phyloP scores from a whole-genome alignment of 208 protist genomes.

The Wallacemonas rigidus region DNA sequence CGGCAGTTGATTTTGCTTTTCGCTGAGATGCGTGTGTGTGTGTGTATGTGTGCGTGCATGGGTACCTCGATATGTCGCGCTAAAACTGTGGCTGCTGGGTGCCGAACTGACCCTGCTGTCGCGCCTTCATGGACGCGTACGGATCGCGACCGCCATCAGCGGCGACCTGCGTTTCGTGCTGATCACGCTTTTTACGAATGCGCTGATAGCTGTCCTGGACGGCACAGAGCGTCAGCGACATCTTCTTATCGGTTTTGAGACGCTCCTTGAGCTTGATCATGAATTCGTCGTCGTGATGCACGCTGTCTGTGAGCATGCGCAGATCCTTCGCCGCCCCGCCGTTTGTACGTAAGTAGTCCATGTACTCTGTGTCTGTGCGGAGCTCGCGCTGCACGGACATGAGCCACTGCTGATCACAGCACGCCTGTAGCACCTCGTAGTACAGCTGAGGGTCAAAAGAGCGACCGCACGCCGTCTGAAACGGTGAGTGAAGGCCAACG shows the following conservation, averaged over 20 bases:
- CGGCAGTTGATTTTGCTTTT: too few relatives aligned
- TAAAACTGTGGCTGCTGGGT: constrained; percentile 61
- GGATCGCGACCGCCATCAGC: constrained; percentile 78
- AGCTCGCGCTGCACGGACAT: constrained; percentile 82
- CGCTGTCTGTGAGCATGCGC: constrained; percentile 57
- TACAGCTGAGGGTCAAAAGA: constrained; percentile 80
- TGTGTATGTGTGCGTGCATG: background rate
- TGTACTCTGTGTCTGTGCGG: constrained; percentile 70
- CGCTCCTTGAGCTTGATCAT: constrained; percentile 74
- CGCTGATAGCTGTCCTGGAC: constrained; percentile 84
- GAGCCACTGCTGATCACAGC: constrained; percentile 86
- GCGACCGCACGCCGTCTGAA: constrained; percentile 78
- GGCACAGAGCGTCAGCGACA: constrained; percentile 82
- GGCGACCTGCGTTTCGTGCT: constrained; percentile 76
- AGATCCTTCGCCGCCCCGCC: constrained; percentile 71
- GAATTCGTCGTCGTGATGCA: constrained; percentile 80
- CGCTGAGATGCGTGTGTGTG: background rate
- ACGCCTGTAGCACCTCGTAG: constrained; percentile 85
- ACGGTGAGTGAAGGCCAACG: constrained; percentile 62
- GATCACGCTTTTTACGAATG: constrained; percentile 79
- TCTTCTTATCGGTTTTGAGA: constrained; percentile 71
- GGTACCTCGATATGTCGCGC: background rate
- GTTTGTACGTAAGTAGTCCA: constrained; percentile 68
- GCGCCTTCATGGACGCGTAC: constrained; percentile 66
- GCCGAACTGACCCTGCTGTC: constrained; percentile 63